Base-by-base conservation (phyloP, 1,139 yeast genomes). In the Yamadazyma pseudoaaseri region DNA sequence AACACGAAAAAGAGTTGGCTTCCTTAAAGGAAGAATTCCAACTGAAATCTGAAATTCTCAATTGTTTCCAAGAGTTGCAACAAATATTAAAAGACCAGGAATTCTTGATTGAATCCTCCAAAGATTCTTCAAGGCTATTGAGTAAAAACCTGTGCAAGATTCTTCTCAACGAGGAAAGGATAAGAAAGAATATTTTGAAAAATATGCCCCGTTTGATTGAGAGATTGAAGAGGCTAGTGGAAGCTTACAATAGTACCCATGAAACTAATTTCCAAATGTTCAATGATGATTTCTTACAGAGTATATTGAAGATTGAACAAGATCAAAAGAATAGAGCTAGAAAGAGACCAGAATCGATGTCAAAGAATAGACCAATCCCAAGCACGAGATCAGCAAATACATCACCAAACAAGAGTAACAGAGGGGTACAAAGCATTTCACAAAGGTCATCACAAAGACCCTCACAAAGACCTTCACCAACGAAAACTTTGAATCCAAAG, bases 111-210 rank as follows among this genome's bases (percentile, higher is more conserved):
- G 82, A 79, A 43, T 79, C 94, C 4, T 75, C 86, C 1, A 82
- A 79, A 47, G 95, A 92, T 52, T 81, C 96, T 0, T 80, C 94
- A 0, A 70, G 97, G 41, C 65, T 90, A 27, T 62, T 85, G 33
- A 76, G 85, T 41, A 77, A 86, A 48, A 81, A 87, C 43, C 84
- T 92, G 3, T 90, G 94, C 45, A 81, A 81, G 41, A 81, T 89
- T 17, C 62, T 90, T 36, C 69, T 86, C 40, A 75, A 83, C 41
- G 97, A 92, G 55, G 96, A 89, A 50, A 81, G 75, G 49, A 68
- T 79, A 27, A 67, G 97, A 34, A 82, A 83, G 47, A 73, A 74
- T 36, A 67, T 90, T 5, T 64, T 77, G 18, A 79, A 79, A 48
- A 74, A 74, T 44, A 63, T 86, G 48, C 97, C 97, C 0, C 65